Base-by-base conservation (phyloP, 768 basidiomycete genomes). In the Piloderma croceum region DNA sequence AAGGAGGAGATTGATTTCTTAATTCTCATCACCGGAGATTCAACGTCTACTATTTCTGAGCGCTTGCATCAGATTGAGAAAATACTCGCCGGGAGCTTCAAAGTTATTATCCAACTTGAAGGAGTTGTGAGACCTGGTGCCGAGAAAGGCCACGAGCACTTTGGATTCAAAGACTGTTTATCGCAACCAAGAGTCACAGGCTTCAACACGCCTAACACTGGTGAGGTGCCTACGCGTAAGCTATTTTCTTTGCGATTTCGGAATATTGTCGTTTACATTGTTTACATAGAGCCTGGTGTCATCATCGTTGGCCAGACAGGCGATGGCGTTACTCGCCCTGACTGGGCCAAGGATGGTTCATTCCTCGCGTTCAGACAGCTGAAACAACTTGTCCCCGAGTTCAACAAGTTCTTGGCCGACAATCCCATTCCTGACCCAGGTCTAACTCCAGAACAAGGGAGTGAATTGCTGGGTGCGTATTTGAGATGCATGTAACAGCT, bases 301-400 rank as follows among this genome's bases (percentile, higher is more conserved):
- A 46, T 61, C 21, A 34, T 63, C 11, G 19, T 54, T 15, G 59
- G 57, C 11, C 53, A 57, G 42, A 39, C 42, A n/a, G 52, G 56
- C 12, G 59, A 62, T 24, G 49, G 48, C 10, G 25, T 44, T 12
- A 33, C 36, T 11, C 17, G 36, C 21, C 25, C 31, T 3, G n/a
- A n/a, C n/a, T n/a, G n/a, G n/a, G n/a, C n/a, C 49, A 54, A 44
- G 38, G 57, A 62, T 25, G 63, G 62, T 3, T 57, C 59, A 0
- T 61, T 65, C 48, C 46, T 67, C 33, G 62, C 53, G 3, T 63
- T 60, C 50, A 50, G 62, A 34, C 54, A 67, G 25, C 48, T 67
- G 4, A 44, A 62, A 32, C 63, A 65, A 41, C 46, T 50, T 24
- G 54, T 64, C 3, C 58, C 61, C 3, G 60, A 65, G 34, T 63